Conservation (phyloP, 2,329 filamentous ascomycete genomes). For the Talaromyces sp. region DNA sequence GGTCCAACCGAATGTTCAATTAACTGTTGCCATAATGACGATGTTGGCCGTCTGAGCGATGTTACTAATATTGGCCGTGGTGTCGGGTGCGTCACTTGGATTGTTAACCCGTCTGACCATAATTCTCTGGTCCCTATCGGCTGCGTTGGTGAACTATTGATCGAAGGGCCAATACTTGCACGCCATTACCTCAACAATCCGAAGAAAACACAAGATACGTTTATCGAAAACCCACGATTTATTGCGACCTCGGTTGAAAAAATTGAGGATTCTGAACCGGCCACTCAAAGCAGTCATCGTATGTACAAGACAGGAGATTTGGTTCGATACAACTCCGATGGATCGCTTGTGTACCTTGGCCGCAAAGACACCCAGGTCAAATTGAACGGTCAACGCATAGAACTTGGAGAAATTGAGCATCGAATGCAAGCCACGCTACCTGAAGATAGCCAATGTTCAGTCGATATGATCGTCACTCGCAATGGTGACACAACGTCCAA, state of each 20-base stretch:
- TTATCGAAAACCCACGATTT: constrained; percentile 34
- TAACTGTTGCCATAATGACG: constrained; percentile 8
- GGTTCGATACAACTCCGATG: constrained; percentile 30
- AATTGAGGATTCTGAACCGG: not conserved
- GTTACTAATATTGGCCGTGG: constrained; percentile 24
- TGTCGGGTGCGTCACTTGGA: constrained; percentile 38
- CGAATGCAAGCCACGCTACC: constrained; percentile 20
- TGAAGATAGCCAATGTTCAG: constrained; percentile 35
- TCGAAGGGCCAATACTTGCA: constrained; percentile 37
- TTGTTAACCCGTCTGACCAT: constrained; percentile 41
- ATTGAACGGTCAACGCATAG: constrained; percentile 36
- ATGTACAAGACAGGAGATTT: constrained; percentile 32
- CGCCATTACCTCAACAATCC: constrained; percentile 41
- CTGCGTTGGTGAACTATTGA: constrained; percentile 31
- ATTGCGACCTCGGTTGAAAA: not conserved
- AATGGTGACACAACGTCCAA: constrained; percentile 2
- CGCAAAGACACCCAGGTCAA: constrained; percentile 37
- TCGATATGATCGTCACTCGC: constrained; percentile 7
- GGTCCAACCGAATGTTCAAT: constrained; percentile 11
- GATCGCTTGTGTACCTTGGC: constrained; percentile 27
- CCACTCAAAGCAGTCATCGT: constrained; percentile 21
- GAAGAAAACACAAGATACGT: constrained; percentile 29
- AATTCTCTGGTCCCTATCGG: constrained; percentile 41
- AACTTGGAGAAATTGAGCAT: constrained; percentile 36
- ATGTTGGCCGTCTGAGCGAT: constrained; percentile 7